phyloP scores from a whole-genome alignment of 1,139 yeast species.

The Debaryomycetaceae sp. region DNA sequence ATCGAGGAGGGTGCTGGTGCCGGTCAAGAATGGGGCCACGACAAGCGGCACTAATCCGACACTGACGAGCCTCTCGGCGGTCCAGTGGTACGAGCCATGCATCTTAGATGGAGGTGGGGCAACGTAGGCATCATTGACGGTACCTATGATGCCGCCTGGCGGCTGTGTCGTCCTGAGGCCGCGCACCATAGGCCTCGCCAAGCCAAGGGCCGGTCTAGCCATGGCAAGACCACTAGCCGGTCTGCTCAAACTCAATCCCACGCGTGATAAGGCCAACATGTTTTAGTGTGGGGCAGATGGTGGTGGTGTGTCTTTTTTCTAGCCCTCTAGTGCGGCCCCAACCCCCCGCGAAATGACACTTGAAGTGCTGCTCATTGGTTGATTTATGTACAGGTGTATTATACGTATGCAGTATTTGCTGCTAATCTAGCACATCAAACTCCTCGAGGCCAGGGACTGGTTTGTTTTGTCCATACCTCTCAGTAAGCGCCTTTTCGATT shows the following conservation, averaged over 20 bases:
- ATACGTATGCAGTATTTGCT: too few species aligned
- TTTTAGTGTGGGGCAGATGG: not conserved
- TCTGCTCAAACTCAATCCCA: constrained; percentile 18
- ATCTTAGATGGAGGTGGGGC: constrained; percentile 51
- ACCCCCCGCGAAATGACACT: constrained; percentile 6
- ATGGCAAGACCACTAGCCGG: too few species aligned
- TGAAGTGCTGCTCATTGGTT: constrained; percentile 7
- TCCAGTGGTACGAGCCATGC: constrained; percentile 75
- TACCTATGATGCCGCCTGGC: constrained; percentile 70
- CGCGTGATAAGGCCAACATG: constrained; percentile 21
- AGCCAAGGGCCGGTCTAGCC: too few species aligned
- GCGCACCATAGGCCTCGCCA: constrained; percentile 18
- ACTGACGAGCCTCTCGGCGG: constrained; percentile 57
- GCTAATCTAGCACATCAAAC: constrained; percentile 38
- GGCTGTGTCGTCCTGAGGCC: constrained; percentile 55
- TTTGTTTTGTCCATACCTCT: constrained; percentile 35
- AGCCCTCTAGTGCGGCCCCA: not conserved
- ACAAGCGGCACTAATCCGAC: constrained; percentile 60
- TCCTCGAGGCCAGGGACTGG: constrained; percentile 37
- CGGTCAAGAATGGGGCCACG: constrained; percentile 59
- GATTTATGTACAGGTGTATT: constrained; percentile 8
- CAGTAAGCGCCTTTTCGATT: constrained; percentile 36
- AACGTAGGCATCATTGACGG: constrained; percentile 69
- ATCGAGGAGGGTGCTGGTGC: constrained; percentile 51
- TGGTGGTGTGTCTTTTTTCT: not conserved